These are phyloP conservation scores for Talaromyces proteolyticus DNA, from an alignment of 495 filamentous ascomycete genomes.

Conservation along the genomic window DNA sequence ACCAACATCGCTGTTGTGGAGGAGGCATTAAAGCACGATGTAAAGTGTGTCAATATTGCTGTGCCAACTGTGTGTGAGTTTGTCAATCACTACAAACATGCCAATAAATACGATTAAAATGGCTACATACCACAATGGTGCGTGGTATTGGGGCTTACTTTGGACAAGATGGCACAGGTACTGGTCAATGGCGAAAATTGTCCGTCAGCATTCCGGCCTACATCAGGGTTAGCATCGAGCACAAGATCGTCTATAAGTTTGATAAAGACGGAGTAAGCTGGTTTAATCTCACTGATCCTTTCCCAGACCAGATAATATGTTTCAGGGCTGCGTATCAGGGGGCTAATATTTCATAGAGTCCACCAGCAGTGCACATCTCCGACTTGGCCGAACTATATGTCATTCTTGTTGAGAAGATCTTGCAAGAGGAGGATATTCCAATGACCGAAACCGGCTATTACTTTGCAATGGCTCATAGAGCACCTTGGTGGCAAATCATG, in stretches of 20 bases:
- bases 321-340: no score
- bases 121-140: no score
- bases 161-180: slow-evolving; percentile 27
- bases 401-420: background rate
- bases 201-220: slow-evolving; percentile 27
- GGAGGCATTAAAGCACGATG: slow-evolving; percentile 17
- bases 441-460: slow-evolving; percentile 30
- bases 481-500: slow-evolving; percentile 26
- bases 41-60: slow-evolving; percentile 24
- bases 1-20: slow-evolving; percentile 12
- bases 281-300: no score
- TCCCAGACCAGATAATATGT: no score
- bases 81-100: no score
- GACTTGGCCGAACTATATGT: background rate
- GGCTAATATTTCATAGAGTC: background rate
- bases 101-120: no score
- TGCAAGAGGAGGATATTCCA: slow-evolving; percentile 21
- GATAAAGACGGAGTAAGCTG: slow-evolving; percentile 23
- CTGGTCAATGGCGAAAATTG: slow-evolving; percentile 28
- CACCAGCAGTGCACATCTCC: background rate
- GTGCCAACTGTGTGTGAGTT: slow-evolving; percentile 26
- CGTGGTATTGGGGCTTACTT: background rate
- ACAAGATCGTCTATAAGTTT: slow-evolving; percentile 29
- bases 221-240: slow-evolving; percentile 23
- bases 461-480: slow-evolving; percentile 25